Percentiles rank a stretch among this genome's conserved stretches.
Evolutionary conservation across 495 filamentous ascomycete species (phyloP).

Genomic region (Terfezia boudieri): DNA sequence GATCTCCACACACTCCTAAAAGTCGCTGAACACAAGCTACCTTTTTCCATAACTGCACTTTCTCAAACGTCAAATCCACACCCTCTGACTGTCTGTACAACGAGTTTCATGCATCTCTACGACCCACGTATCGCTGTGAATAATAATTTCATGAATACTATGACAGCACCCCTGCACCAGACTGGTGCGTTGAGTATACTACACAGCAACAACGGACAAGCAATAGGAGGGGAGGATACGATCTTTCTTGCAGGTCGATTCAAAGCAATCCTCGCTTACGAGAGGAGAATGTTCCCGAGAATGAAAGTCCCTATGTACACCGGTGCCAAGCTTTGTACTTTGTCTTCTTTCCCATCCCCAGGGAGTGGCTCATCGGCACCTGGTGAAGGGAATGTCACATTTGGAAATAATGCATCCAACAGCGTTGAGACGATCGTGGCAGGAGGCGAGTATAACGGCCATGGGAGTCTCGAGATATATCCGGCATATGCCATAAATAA

Average conservation of each 20-base stretch:
- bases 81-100: conserved; percentile 72
- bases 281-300: conserved; percentile 64
- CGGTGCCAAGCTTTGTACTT: conserved; percentile 38
- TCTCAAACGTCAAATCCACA: conserved; percentile 50
- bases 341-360: neutral
- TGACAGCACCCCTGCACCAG: conserved; percentile 45
- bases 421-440: neutral
- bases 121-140: conserved; percentile 36
- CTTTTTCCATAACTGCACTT: conserved; percentile 63
- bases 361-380: neutral
- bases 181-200: conserved; percentile 65
- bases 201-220: conserved; percentile 30
- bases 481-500: neutral
- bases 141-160: neutral
- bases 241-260: conserved; percentile 79
- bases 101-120: conserved; percentile 59
- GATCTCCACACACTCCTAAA: conserved; percentile 47
- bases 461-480: neutral
- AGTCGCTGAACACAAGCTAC: conserved; percentile 48
- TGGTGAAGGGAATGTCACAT: neutral
- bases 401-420: neutral
- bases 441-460: neutral
- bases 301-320: conserved; percentile 60
- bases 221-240: conserved; percentile 20
- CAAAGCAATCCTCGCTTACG: conserved; percentile 72